phyloP scores from a whole-genome alignment of 306 rosid species.

The Quercus aquifolioides region DNA sequence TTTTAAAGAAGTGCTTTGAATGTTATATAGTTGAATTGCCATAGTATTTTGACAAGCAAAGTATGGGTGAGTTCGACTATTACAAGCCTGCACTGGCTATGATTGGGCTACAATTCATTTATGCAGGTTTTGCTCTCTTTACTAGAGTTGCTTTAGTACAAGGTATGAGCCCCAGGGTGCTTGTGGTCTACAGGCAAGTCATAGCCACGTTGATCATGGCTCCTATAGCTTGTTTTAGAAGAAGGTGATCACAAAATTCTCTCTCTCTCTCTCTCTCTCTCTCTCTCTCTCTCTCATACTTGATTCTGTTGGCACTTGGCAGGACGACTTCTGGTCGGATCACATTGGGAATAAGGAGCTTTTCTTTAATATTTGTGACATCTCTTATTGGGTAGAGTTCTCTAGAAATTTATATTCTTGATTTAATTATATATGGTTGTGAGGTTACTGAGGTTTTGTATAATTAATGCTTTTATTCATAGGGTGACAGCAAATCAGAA shows the following conservation, averaged over 20 bases:
- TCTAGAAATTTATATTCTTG: background rate
- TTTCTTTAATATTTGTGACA: slow-evolving; percentile 46
- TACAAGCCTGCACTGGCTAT: slow-evolving; percentile 47
- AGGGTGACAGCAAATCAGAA: slow-evolving; percentile 68
- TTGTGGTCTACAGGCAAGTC: slow-evolving; percentile 63
- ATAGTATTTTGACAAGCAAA: background rate
- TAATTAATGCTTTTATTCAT: slow-evolving; percentile 4
- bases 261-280: background rate
- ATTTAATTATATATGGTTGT: background rate
- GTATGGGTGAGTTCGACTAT: slow-evolving; percentile 37
- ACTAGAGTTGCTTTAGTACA: slow-evolving; percentile 60
- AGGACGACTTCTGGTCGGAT: slow-evolving; percentile 39
- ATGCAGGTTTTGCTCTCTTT: slow-evolving; percentile 54
- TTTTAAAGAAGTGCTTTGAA: background rate
- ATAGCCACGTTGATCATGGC: slow-evolving; percentile 56
- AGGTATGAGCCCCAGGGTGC: slow-evolving; percentile 64
- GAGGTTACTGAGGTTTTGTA: background rate
- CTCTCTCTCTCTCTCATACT: background rate
- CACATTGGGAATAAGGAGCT: slow-evolving; percentile 44
- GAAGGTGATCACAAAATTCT: slow-evolving; percentile 10
- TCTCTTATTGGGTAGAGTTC: slow-evolving; percentile 57
- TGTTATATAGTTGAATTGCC: background rate
- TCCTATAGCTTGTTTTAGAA: slow-evolving; percentile 41
- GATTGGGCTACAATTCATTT: slow-evolving; percentile 51
- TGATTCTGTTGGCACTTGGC: slow-evolving; percentile 26